phyloP scores from a whole-genome alignment of 331 rosid species.

The Dryas integrifolia region DNA sequence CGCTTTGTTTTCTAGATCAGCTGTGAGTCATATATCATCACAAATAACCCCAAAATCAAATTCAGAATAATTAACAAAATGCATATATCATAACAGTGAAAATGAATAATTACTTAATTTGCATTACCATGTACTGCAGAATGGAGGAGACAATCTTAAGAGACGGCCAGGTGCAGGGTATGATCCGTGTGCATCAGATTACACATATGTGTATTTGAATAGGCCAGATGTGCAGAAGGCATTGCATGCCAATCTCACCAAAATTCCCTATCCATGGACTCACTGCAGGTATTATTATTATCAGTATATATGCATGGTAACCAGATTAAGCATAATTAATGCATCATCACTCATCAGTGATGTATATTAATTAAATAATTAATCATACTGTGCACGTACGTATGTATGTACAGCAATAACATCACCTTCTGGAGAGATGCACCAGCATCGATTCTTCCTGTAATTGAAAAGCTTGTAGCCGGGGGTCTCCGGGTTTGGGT shows the following conservation, averaged over 20 bases:
- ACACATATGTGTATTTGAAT: conserved; percentile 50
- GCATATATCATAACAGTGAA: no score
- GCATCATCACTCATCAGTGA: no score
- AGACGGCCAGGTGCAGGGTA: conserved; percentile 47
- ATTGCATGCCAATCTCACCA: conserved; percentile 78
- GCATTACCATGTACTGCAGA: conserved; percentile 18
- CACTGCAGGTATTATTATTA: conserved; percentile 40
- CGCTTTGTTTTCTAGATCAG: conserved; percentile 34
- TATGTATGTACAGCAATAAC: conserved; percentile 24
- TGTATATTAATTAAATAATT: no score
- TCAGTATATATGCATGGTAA: no score
- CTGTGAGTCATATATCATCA: conserved; percentile 38
- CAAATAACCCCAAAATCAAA: no score
- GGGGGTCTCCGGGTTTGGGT: conserved; percentile 86
- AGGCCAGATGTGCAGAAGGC: conserved; percentile 74
- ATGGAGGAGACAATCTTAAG: conserved; percentile 31
- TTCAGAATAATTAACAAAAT: no score
- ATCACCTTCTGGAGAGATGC: conserved; percentile 57
- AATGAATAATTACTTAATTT: no score
- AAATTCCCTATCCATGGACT: conserved; percentile 68
- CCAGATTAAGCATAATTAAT: no score
- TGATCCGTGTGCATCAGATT: conserved; percentile 73
- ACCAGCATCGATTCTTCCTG: conserved; percentile 61
- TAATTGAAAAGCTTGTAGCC: conserved; percentile 58
- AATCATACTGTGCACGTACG: no score